These are phyloP conservation scores for Capsicum pubescens DNA, from an alignment of 257 asterid species.

Conservation along the genomic window DNA sequence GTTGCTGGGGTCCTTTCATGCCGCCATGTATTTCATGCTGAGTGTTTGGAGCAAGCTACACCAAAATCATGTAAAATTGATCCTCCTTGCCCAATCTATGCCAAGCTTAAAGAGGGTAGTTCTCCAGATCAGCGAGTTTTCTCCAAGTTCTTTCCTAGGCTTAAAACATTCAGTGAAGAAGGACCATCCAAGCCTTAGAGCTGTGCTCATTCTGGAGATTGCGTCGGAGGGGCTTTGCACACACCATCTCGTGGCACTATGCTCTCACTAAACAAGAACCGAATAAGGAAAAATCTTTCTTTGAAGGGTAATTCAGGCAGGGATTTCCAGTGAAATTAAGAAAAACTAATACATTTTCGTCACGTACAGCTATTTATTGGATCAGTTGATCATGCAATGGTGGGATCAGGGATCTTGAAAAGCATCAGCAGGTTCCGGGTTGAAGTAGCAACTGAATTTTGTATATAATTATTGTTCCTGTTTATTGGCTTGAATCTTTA, in stretches of 20 bases:
- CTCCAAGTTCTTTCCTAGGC: constrained; percentile 73
- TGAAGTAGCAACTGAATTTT: constrained; percentile 40
- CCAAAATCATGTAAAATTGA: constrained; percentile 79
- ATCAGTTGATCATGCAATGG: constrained; percentile 56
- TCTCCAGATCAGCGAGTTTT: constrained; percentile 63
- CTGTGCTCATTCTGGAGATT: constrained; percentile 82
- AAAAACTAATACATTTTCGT: constrained; percentile 63
- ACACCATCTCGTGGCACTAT: constrained; percentile 60
- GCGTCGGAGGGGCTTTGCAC: constrained; percentile 85
- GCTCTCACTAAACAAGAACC: constrained; percentile 70
- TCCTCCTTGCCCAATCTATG: constrained; percentile 91
- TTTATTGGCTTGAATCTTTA: neutral
- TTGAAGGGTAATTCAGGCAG: constrained; percentile 54
- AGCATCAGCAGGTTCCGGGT: constrained; percentile 41
- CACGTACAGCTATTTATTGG: constrained; percentile 54
- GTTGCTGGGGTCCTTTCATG: constrained; percentile 92
- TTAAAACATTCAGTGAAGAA: constrained; percentile 67
- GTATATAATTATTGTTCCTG: constrained; percentile 26
- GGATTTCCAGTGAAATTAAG: constrained; percentile 69
- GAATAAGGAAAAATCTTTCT: constrained; percentile 64
- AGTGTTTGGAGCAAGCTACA: constrained; percentile 90
- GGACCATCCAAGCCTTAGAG: constrained; percentile 81
- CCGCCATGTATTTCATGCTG: constrained; percentile 91
- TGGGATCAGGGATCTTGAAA: constrained; percentile 53
- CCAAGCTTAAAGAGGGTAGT: constrained; percentile 63